phyloP scores from a whole-genome alignment of 352 stramenopile species.

The Phytophthora rubi region DNA sequence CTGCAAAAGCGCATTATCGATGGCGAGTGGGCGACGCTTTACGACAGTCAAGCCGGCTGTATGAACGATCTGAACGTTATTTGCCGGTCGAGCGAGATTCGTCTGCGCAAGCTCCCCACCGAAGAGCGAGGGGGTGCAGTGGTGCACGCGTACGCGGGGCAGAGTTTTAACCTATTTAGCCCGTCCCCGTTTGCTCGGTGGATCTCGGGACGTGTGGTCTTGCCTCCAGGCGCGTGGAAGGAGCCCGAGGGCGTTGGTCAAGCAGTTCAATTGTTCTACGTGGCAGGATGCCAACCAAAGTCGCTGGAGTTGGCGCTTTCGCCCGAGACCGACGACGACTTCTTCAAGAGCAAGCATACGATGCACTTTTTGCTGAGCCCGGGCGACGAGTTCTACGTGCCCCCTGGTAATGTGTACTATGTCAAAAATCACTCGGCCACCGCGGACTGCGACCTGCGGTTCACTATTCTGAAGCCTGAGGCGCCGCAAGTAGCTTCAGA shows the following conservation, averaged over 20 bases:
- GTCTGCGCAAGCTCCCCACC: slow-evolving; percentile 73
- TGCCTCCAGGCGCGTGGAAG: slow-evolving; percentile 95
- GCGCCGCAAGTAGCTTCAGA: slow-evolving; percentile 18
- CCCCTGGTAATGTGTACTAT: slow-evolving; percentile 95
- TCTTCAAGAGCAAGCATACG: slow-evolving; percentile 91
- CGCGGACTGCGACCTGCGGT: slow-evolving; percentile 91
- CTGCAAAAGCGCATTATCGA: slow-evolving; percentile 63
- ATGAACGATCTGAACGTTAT: slow-evolving; percentile 87
- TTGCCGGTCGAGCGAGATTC: slow-evolving; percentile 74
- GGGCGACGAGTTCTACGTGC: slow-evolving; percentile 97
- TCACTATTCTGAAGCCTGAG: slow-evolving; percentile 94
- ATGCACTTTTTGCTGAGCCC: slow-evolving; percentile 93
- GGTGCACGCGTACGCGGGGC: slow-evolving; percentile 66
- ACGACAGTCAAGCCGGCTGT: slow-evolving; percentile 55
- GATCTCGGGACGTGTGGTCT: slow-evolving; percentile 91
- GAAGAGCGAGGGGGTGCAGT: slow-evolving; percentile 55
- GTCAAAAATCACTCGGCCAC: slow-evolving; percentile 96
- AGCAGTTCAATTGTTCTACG: slow-evolving; percentile 95
- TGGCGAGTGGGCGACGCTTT: slow-evolving; percentile 79
- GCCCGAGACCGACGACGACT: slow-evolving; percentile 75
- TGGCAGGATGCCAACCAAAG: slow-evolving; percentile 88
- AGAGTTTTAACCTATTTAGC: slow-evolving; percentile 90
- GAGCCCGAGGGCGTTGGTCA: slow-evolving; percentile 94
- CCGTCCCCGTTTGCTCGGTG: slow-evolving; percentile 76
- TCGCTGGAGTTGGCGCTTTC: slow-evolving; percentile 78